These are phyloP conservation scores for Zymoseptoria passerinii DNA, from an alignment of 2,329 filamentous ascomycete species.

Conservation along the genomic window DNA sequence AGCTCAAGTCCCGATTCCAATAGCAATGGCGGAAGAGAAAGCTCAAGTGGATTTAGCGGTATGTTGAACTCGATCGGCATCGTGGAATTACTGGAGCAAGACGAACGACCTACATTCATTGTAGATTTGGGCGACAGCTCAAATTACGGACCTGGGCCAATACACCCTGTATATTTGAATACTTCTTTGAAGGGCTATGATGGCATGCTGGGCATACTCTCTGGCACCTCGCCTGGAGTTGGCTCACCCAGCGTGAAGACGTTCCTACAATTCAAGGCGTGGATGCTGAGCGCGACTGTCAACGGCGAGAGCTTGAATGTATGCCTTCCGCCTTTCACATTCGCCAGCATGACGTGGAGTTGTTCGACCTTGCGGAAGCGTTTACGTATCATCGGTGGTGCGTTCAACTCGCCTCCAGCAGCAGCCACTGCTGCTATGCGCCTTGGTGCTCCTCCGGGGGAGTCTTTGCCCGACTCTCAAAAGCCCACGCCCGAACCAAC, in stretches of 20 bases:
- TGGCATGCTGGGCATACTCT: slow-evolving; percentile 50
- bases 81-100: slow-evolving; percentile 65
- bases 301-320: slow-evolving; percentile 47
- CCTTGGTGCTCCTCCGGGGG: slow-evolving; percentile 22
- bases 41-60: slow-evolving; percentile 22
- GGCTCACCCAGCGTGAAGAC: slow-evolving; percentile 37
- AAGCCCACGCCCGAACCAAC: slow-evolving; percentile 12
- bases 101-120: slow-evolving; percentile 68
- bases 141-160: slow-evolving; percentile 46
- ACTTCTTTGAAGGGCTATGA: slow-evolving; percentile 52
- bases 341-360: slow-evolving; percentile 61
- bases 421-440: slow-evolving; percentile 11
- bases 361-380: slow-evolving; percentile 60
- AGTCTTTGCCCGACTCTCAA: slow-evolving; percentile 1
- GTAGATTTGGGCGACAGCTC: slow-evolving; percentile 55
- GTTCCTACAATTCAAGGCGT: slow-evolving; percentile 59
- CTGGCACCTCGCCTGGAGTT: slow-evolving; percentile 37
- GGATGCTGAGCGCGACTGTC: slow-evolving; percentile 53
- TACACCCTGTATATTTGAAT: slow-evolving; percentile 63
- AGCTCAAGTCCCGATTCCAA: slow-evolving; percentile 22
- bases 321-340: slow-evolving; percentile 48
- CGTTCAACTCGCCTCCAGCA: slow-evolving; percentile 19
- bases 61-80: slow-evolving; percentile 58
- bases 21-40: slow-evolving; percentile 12
- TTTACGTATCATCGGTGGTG: slow-evolving; percentile 59